Evolutionary conservation across 1,139 yeast species (phyloP).

Genomic region (Nakaseomyces sp.): DNA sequence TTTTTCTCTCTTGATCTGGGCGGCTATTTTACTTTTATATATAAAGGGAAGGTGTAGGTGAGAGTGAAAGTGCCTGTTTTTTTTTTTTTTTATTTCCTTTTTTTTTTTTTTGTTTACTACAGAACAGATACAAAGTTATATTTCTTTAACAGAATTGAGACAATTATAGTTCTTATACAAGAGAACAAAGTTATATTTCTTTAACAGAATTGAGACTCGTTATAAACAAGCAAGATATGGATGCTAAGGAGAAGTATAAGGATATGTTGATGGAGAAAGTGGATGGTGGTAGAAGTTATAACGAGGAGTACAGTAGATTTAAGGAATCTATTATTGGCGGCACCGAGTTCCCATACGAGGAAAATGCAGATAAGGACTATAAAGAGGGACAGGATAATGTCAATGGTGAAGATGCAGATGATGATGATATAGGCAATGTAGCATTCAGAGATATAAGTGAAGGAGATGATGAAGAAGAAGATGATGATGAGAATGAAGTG

Average conservation of each 20-base stretch:
- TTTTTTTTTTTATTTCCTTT: too few relatives aligned
- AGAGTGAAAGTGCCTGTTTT: too few relatives aligned
- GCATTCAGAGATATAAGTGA: conserved; percentile 12
- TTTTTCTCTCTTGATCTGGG: neutral
- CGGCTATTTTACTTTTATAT: neutral
- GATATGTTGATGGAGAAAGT: conserved; percentile 16
- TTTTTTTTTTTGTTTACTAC: too few relatives aligned
- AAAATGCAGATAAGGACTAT: conserved; percentile 9
- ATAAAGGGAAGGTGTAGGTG: too few relatives aligned
- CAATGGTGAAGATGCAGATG: conserved; percentile 10
- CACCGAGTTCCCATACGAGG: conserved; percentile 7
- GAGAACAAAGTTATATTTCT: too few relatives aligned
- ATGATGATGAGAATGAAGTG: conserved; percentile 10
- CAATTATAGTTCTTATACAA: too few relatives aligned
- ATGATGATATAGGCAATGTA: conserved; percentile 10
- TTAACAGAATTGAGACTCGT: too few relatives aligned
- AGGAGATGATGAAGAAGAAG: too few relatives aligned
- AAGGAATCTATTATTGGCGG: conserved; percentile 5
- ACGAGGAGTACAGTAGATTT: conserved; percentile 8
- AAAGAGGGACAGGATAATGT: conserved; percentile 8
- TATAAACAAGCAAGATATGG: neutral
- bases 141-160: too few relatives aligned
- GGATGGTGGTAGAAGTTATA: conserved; percentile 7
- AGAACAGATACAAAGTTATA: too few relatives aligned
- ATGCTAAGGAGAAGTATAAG: conserved; percentile 12